phyloP scores from a whole-genome alignment of 805 yeast genomes.

The Alloascoidea hylecoeti region DNA sequence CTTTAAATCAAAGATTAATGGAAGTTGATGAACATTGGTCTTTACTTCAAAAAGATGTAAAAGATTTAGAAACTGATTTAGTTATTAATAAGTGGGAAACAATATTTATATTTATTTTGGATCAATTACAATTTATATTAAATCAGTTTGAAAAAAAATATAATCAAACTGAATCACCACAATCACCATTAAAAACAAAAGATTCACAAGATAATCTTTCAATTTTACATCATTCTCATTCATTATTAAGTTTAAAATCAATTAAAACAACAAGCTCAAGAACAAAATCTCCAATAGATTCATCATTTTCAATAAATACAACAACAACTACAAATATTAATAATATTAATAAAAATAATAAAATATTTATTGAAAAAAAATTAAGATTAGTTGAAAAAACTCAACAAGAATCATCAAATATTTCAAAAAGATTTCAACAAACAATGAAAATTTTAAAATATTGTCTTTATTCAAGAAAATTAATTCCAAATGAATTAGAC shows the following conservation, averaged over 20 bases:
- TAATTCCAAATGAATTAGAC: not conserved
- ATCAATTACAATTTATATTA: no score
- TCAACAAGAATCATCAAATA: not conserved
- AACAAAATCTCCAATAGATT: no score
- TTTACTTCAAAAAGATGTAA: not conserved
- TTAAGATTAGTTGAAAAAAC: not conserved
- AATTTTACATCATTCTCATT: no score
- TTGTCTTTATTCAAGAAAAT: not conserved
- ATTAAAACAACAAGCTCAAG: no score
- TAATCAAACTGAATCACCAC: no score
- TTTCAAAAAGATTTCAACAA: not conserved
- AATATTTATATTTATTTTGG: not conserved
- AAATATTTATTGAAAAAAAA: not conserved
- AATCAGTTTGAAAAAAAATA: no score
- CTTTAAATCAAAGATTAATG: not conserved
- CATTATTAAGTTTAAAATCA: no score
- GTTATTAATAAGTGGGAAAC: not conserved
- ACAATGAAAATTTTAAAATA: not conserved
- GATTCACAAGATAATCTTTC: no score
- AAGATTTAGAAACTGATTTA: not conserved
- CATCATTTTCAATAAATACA: no score
- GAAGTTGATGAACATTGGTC: conserved; percentile 1
- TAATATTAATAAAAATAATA: not conserved
- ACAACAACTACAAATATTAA: no score
- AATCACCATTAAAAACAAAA: no score